phyloP scores from a whole-genome alignment of 768 basidiomycete genomes.

The Sistotremastrum niveocremeum region DNA sequence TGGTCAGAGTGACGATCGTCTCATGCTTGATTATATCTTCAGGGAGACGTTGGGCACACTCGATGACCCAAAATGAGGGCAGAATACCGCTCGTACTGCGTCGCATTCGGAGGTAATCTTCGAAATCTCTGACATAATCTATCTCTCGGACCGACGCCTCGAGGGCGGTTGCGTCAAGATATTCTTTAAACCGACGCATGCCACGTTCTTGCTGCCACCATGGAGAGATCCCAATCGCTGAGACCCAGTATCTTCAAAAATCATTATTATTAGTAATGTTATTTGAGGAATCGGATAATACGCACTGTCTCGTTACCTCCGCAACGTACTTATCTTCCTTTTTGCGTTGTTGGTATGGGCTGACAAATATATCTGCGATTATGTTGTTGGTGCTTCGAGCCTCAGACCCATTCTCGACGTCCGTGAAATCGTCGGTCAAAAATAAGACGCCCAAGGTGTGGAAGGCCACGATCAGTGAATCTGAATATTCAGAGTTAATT shows the following conservation, averaged over 20 bases:
- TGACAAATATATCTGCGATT: constrained; percentile 25
- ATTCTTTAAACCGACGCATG: constrained; percentile 24
- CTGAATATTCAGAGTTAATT: too few species aligned
- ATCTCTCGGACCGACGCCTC: constrained; percentile 28
- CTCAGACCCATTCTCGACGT: constrained; percentile 20
- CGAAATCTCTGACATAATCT: constrained; percentile 20
- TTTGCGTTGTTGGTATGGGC: constrained; percentile 23
- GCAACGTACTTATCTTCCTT: constrained; percentile 24
- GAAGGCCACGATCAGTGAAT: too few species aligned
- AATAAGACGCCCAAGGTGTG: constrained; percentile 37
- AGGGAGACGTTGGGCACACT: constrained; percentile 25
- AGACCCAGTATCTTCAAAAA: constrained; percentile 21
- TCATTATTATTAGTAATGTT: not conserved
- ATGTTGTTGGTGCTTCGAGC: constrained; percentile 21
- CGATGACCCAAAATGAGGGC: constrained; percentile 24
- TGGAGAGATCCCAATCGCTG: too few species aligned
- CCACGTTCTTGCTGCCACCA: constrained; percentile 14
- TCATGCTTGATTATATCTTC: constrained; percentile 30
- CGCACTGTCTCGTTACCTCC: constrained; percentile 29
- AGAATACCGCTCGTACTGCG: constrained; percentile 27
- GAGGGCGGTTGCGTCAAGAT: constrained; percentile 24
- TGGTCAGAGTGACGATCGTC: constrained; percentile 18
- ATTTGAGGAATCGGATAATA: constrained; percentile 3
- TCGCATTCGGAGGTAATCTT: constrained; percentile 27
- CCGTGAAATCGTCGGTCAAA: constrained; percentile 37